Evolutionary conservation across 495 filamentous ascomycete species (phyloP).

Genomic region (Neurospora sp.): DNA sequence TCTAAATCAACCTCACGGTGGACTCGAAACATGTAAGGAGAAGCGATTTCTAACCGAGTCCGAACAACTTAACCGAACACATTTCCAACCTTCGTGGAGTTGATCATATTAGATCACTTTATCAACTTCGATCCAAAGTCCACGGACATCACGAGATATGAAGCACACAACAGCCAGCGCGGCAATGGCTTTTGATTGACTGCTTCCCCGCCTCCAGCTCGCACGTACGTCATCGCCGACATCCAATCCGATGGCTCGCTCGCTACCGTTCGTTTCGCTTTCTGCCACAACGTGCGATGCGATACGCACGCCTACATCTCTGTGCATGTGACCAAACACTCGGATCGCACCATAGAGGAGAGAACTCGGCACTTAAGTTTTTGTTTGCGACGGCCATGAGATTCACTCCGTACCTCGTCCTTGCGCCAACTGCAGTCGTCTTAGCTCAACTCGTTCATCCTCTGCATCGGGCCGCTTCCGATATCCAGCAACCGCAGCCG

Average conservation of each 20-base stretch:
- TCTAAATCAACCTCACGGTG: neutral
- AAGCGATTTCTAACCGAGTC: neutral
- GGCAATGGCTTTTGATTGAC: neutral
- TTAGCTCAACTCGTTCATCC: slow-evolving; percentile 21
- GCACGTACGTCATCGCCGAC: neutral
- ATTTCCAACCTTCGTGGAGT: neutral
- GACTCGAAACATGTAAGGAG: neutral
- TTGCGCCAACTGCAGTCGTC: slow-evolving; percentile 12
- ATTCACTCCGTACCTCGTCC: neutral
- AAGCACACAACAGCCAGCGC: neutral
- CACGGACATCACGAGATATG: neutral
- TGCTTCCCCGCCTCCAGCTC: neutral
- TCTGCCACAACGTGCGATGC: neutral
- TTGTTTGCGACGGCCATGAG: neutral
- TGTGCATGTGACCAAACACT: neutral
- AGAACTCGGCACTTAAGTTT: neutral
- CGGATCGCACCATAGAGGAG: neutral
- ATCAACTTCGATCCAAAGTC: neutral
- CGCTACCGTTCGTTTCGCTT: neutral
- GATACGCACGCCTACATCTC: neutral
- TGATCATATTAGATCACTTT: neutral
- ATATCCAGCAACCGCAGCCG: neutral
- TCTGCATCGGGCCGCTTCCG: slow-evolving; percentile 6
- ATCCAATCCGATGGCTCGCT: neutral
- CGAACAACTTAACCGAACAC: neutral